Conservation (phyloP, 2,329 filamentous ascomycete species). For the Aspergillus jensenii region DNA sequence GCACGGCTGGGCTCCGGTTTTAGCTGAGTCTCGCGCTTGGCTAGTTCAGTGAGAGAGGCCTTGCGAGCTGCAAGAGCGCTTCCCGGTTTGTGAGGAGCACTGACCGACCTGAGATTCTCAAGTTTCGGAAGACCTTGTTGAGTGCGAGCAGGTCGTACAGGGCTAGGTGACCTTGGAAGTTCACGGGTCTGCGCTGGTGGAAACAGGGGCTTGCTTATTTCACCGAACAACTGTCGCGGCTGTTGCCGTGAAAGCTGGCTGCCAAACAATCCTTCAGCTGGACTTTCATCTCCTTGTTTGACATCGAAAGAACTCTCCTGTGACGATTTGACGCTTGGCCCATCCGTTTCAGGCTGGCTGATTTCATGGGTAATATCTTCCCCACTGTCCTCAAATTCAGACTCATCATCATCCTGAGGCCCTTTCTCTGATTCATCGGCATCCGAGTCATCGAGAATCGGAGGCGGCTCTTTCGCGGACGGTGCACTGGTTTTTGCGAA, state of each 20-base stretch:
- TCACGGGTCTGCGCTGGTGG: conserved; percentile 35
- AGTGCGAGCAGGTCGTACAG: conserved; percentile 34
- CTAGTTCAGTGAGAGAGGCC: conserved; percentile 35
- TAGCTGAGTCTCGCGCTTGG: conserved; percentile 28
- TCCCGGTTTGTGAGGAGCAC: conserved; percentile 38
- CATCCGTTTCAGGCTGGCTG: conserved; percentile 28
- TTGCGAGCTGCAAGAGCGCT: conserved; percentile 43
- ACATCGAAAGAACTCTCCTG: conserved; percentile 46
- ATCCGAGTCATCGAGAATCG: conserved; percentile 37
- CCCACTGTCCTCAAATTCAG: conserved; percentile 48
- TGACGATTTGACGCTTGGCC: conserved; percentile 40
- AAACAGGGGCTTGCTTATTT: conserved; percentile 41
- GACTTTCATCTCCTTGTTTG: conserved; percentile 34
- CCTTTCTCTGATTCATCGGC: conserved; percentile 35
- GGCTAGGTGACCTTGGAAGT: conserved; percentile 48
- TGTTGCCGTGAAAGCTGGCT: conserved; percentile 6
- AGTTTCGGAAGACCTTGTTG: conserved; percentile 30
- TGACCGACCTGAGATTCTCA: conserved; percentile 37
- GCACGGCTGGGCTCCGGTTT: conserved; percentile 23
- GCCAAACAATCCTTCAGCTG: conserved; percentile 42
- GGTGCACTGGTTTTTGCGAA: conserved; percentile 22
- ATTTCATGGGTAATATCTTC: conserved; percentile 47
- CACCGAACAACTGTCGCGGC: conserved; percentile 44
- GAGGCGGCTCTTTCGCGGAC: conserved; percentile 23
- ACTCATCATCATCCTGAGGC: conserved; percentile 38